Percentiles rank a stretch among this genome's conserved stretches.
Conservation (phyloP, 2,329 filamentous ascomycete species). For the Trichophaea hybrida region DNA sequence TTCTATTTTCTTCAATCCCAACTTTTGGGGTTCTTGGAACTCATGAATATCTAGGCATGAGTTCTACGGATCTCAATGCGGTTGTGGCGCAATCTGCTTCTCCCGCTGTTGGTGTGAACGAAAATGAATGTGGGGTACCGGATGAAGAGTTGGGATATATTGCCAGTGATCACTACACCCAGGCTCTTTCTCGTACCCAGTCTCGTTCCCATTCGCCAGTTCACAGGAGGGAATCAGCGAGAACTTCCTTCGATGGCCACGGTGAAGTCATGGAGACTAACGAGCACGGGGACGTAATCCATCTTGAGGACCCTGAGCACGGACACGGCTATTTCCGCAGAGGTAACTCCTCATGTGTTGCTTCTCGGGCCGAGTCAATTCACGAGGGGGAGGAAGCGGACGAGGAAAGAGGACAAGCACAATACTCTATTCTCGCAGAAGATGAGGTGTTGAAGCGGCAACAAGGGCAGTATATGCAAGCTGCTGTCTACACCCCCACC, state of each 20-base stretch:
- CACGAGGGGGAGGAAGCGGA: conserved; percentile 44
- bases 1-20: neutral
- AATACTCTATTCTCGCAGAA: conserved; percentile 62
- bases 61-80: conserved; percentile 24
- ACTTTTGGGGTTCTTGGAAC: neutral
- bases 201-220: neutral
- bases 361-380: conserved; percentile 25
- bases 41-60: conserved; percentile 12
- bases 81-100: conserved; percentile 20
- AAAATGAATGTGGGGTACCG: conserved; percentile 50
- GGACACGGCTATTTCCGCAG: conserved; percentile 24
- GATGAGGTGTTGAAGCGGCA: conserved; percentile 72
- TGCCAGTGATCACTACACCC: conserved; percentile 66
- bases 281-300: conserved; percentile 51
- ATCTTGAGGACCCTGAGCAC: conserved; percentile 54
- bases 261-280: conserved; percentile 15
- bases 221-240: neutral
- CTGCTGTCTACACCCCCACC: conserved; percentile 52
- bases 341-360: neutral
- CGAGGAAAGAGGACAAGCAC: conserved; percentile 27
- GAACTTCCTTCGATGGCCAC: neutral
- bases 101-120: conserved; percentile 35
- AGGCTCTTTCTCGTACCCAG: conserved; percentile 10
- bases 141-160: conserved; percentile 84
- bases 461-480: conserved; percentile 52